phyloP scores from a whole-genome alignment of 768 basidiomycete species.

The Boletellus ananas region DNA sequence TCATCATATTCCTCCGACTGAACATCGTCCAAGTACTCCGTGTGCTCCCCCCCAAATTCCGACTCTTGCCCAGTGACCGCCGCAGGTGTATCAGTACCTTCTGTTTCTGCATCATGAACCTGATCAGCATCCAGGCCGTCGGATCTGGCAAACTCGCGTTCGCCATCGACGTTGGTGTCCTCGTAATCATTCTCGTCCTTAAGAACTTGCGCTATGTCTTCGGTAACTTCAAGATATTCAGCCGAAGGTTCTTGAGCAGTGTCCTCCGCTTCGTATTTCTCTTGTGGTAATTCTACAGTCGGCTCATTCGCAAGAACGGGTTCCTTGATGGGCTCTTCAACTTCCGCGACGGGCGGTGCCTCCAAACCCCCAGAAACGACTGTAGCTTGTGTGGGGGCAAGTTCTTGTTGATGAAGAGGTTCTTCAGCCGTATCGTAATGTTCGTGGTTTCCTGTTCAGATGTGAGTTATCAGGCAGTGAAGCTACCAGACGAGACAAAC shows the following conservation, averaged over 20 bases:
- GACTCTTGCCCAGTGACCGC: slow-evolving; percentile 6
- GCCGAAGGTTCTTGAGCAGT: slow-evolving; percentile 7
- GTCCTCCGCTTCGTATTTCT: slow-evolving; percentile 6
- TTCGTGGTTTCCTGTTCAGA: slow-evolving; percentile 12
- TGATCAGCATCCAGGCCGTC: slow-evolving; percentile 29
- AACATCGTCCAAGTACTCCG: slow-evolving; percentile 32
- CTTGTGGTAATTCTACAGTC: slow-evolving; percentile 8
- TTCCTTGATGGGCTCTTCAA: slow-evolving; percentile 4
- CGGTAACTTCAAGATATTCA: slow-evolving; percentile 17
- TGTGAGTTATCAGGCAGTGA: not conserved
- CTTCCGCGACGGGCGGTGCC: not conserved
- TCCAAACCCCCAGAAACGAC: slow-evolving; percentile 2
- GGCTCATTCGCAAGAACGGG: not conserved
- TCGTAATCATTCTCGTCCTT: slow-evolving; percentile 24
- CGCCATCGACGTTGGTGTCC: slow-evolving; percentile 13
- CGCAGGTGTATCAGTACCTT: slow-evolving; percentile 22
- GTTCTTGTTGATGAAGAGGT: slow-evolving; percentile 7
- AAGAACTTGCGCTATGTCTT: slow-evolving; percentile 11
- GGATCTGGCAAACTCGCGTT: slow-evolving; percentile 14
- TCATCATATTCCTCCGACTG: slow-evolving; percentile 36
- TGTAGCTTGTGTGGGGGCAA: not conserved
- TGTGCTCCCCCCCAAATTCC: slow-evolving; percentile 30
- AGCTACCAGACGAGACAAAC: slow-evolving; percentile 4
- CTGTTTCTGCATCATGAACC: slow-evolving; percentile 18
- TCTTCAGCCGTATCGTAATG: slow-evolving; percentile 11